Evolutionary conservation across 345 rosid genomes (phyloP), one percentile per base, ranked within the genome.

Genomic region (Linum usitatissimum): DNA sequence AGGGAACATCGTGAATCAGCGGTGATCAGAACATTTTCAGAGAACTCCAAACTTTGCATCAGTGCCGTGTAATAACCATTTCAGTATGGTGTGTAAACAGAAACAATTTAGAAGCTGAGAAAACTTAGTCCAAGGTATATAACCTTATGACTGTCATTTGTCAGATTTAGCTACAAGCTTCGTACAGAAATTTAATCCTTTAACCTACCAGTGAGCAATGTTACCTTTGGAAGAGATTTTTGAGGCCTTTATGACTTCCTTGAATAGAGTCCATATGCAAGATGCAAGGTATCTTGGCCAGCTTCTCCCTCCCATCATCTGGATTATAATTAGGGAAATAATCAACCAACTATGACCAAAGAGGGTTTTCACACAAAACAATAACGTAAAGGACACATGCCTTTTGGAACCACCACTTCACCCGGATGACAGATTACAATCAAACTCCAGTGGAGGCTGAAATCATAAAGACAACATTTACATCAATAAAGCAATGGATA

Each of bases 361-460:
- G 36, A 58, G 0, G 7, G 18, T 6, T 30, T 15, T 58, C 10
- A 58, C 30, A 15, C 0, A 2, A 23, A 30, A 13, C 15, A 58
- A n/a, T 8, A 13, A 8, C 19, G 10, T n/a, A n/a, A 3, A 54
- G 20, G 57, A 10, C 5, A 4, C 19, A n/a, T 54, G 57, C 57
- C 57, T 20, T 8, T 54, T 7, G 10, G n/a, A 54, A n/a, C 6
- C 15, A 17, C 57, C 9, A 54, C 57, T 54, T 54, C 57, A 54
- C 57, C 57, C 19, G 28, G 57, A 54, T 54, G 57, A 54, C 57
- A 54, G 28, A 54, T 54, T 7, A 54, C 57, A n/a, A 54, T 54
- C 57, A 54, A 83, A 77, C 97, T 93, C 99, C 99, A 93, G 75
- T 93, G 99, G 56, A 93, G 96, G 79, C 99, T 93, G 86, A 64